phyloP scores from a whole-genome alignment of 1,139 yeast species.

The Diutina pseudorugosa region DNA sequence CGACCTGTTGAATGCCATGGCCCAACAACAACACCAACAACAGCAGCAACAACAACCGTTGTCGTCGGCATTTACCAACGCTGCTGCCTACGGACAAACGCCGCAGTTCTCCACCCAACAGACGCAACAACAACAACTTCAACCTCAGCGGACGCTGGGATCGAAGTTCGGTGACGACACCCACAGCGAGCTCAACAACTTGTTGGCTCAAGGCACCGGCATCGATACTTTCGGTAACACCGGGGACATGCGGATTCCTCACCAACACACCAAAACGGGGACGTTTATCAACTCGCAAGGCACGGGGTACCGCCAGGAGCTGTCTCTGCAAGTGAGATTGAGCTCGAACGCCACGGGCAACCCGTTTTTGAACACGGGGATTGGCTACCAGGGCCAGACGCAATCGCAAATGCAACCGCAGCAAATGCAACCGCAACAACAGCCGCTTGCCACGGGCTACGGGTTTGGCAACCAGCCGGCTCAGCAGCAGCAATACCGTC shows the following conservation, averaged over 20 bases:
- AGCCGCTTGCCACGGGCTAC: conserved; percentile 65
- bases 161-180: conserved; percentile 34
- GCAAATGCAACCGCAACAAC: conserved; percentile 25
- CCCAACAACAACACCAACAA: conserved; percentile 5
- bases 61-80: conserved; percentile 12
- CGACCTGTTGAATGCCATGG: conserved; percentile 1
- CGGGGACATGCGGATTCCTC: conserved; percentile 82
- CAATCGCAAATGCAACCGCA: conserved; percentile 9
- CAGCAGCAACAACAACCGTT: conserved; percentile 4
- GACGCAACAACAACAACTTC: conserved; percentile 12
- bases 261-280: conserved; percentile 79
- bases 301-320: conserved; percentile 57
- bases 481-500: not conserved
- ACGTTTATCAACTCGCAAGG: conserved; percentile 80
- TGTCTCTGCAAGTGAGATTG: conserved; percentile 23
- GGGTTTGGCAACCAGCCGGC: conserved; percentile 77
- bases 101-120: conserved; percentile 7
- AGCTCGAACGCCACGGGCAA: conserved; percentile 41
- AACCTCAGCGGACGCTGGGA: conserved; percentile 19
- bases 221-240: conserved; percentile 93
- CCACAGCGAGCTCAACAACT: conserved; percentile 54
- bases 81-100: conserved; percentile 11
- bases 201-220: conserved; percentile 82
- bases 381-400: conserved; percentile 30
- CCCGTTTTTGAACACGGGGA: conserved; percentile 69